Percentiles rank a stretch among this genome's conserved stretches.
Evolutionary conservation across 2,329 filamentous ascomycete genomes (phyloP).

Genomic region (Cordyceps tenuipes): DNA sequence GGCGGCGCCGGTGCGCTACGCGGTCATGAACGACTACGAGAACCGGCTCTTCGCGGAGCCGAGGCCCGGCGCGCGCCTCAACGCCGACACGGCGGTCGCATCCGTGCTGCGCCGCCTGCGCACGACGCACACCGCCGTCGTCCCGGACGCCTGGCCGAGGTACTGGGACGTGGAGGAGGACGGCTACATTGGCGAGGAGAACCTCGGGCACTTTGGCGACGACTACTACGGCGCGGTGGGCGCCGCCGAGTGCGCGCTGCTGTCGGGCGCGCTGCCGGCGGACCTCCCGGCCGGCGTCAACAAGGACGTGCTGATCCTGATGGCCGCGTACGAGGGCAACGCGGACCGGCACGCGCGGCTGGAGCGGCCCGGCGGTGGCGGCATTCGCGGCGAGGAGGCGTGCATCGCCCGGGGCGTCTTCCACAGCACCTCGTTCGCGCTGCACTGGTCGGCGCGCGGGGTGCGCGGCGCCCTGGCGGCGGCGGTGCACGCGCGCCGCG

Average conservation of each 20-base stretch:
- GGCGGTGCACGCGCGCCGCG: conserved; percentile 20
- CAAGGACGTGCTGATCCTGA: conserved; percentile 29
- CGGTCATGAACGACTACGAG: conserved; percentile 29
- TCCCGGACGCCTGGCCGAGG: conserved; percentile 16
- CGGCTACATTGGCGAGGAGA: background rate
- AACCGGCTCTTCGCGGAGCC: conserved; percentile 14
- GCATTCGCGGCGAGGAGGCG: conserved; percentile 18
- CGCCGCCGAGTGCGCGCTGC: conserved; percentile 3
- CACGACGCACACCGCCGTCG: background rate
- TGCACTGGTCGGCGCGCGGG: conserved; percentile 20
- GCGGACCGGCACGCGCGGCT: conserved; percentile 31
- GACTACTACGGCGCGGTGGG: conserved; percentile 9
- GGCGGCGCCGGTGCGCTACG: conserved; percentile 18
- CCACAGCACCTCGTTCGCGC: conserved; percentile 28
- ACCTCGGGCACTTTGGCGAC: background rate
- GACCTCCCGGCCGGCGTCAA: conserved; percentile 26
- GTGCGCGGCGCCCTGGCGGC: background rate
- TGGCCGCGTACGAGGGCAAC: conserved; percentile 30
- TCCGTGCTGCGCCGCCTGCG: background rate
- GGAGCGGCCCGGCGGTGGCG: conserved; percentile 17
- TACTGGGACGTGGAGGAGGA: conserved; percentile 1
- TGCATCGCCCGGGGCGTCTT: conserved; percentile 28
- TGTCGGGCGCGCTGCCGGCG: conserved; percentile 21
- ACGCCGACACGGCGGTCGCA: conserved; percentile 24
- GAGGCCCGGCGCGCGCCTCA: conserved; percentile 19